Percentiles rank a stretch among this genome's conserved stretches.
Evolutionary conservation across 495 filamentous ascomycete species (phyloP).

Genomic region (Xylaria flabelliformis): DNA sequence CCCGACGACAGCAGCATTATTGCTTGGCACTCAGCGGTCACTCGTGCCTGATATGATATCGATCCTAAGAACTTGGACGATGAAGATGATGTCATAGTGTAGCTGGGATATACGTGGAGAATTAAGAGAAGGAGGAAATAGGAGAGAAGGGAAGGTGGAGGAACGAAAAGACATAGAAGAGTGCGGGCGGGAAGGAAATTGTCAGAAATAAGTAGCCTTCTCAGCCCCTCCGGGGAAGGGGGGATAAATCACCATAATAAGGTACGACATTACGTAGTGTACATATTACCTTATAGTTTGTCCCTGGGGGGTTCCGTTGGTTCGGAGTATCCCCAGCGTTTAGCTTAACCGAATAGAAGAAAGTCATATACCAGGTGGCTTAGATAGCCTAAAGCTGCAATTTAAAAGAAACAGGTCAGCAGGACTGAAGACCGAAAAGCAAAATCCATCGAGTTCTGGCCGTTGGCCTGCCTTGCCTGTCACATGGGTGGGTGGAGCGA

Average conservation of each 20-base stretch:
- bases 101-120: neutral
- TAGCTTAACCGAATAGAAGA: neutral
- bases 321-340: slow-evolving; percentile 1
- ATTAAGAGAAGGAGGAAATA: neutral
- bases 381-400: neutral
- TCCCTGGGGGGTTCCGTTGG: neutral
- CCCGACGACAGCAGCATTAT: neutral
- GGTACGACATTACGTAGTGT: neutral
- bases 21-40: neutral
- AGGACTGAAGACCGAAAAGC: neutral
- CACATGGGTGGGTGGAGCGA: slow-evolving; percentile 24
- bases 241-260: neutral
- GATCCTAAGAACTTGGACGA: neutral
- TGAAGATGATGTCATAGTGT: neutral
- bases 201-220: neutral
- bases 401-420: neutral
- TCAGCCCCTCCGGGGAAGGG: neutral
- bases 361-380: neutral
- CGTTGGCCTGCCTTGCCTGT: slow-evolving; percentile 2
- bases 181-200: neutral
- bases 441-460: neutral
- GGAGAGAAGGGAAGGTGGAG: neutral
- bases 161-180: neutral
- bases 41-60: neutral
- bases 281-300: neutral